These are phyloP conservation scores for Plasmopara halstedii DNA, from an alignment of 352 stramenopile genomes.

Conservation along the genomic window DNA sequence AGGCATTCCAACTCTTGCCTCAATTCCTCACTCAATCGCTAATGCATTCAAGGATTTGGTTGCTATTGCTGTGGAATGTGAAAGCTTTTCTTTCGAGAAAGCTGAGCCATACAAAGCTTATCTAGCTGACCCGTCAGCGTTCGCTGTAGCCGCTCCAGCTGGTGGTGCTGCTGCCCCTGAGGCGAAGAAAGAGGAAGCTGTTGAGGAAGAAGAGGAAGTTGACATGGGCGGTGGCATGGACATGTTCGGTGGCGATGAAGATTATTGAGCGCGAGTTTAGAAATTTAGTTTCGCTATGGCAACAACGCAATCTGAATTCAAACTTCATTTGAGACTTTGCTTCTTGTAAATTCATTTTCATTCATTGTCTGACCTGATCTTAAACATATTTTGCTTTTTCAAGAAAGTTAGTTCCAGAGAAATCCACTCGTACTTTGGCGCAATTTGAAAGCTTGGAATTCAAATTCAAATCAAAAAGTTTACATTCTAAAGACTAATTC, in stretches of 20 bases:
- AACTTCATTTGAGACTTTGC: conserved; percentile 11
- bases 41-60: conserved; percentile 99
- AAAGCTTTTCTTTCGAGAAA: conserved; percentile 97
- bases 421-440: conserved; percentile 10
- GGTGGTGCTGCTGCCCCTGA: conserved; percentile 61
- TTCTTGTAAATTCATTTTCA: conserved; percentile 11
- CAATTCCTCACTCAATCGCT: conserved; percentile 97
- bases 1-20: conserved; percentile 95
- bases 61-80: conserved; percentile 91
- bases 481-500: conserved; percentile 13
- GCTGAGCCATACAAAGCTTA: conserved; percentile 96
- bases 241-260: conserved; percentile 69
- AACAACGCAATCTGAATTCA: conserved; percentile 16
- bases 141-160: conserved; percentile 84
- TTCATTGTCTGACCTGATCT: no score
- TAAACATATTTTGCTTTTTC: no score
- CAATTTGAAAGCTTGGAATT: conserved; percentile 20
- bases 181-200: conserved; percentile 49
- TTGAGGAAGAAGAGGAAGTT: conserved; percentile 74
- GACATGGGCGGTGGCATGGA: conserved; percentile 84
- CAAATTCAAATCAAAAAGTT: conserved; percentile 31
- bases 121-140: conserved; percentile 91
- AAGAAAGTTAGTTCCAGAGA: no score
- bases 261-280: conserved; percentile 50
- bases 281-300: no score